These are phyloP conservation scores for Alternaria arborescens DNA, from an alignment of 2,329 filamentous ascomycete species.

Conservation along the genomic window DNA sequence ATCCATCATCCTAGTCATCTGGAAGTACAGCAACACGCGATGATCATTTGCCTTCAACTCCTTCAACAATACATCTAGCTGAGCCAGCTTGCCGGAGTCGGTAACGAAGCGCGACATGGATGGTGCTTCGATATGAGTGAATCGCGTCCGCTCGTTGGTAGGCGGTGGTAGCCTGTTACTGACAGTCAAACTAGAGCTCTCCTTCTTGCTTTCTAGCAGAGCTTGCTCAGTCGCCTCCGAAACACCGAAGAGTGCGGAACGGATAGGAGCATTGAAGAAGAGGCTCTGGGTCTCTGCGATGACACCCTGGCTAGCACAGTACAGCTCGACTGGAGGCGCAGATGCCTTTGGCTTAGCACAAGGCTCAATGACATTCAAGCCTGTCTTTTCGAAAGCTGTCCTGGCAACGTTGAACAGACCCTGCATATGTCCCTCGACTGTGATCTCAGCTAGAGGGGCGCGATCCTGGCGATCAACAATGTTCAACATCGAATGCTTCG, in stretches of 20 bases:
- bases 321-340: slow-evolving; percentile 85
- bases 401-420: slow-evolving; percentile 82
- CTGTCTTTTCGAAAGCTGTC: slow-evolving; percentile 70
- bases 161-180: slow-evolving; percentile 76
- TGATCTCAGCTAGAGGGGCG: slow-evolving; percentile 72
- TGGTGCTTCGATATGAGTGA: slow-evolving; percentile 89
- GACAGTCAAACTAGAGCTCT: slow-evolving; percentile 70
- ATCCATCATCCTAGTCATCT: slow-evolving; percentile 99
- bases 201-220: slow-evolving; percentile 76
- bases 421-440: slow-evolving; percentile 74
- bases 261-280: slow-evolving; percentile 80
- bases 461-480: slow-evolving; percentile 76
- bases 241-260: slow-evolving; percentile 76
- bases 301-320: slow-evolving; percentile 73
- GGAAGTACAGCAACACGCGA: slow-evolving; percentile 97
- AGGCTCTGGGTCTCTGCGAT: slow-evolving; percentile 72
- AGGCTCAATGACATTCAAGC: slow-evolving; percentile 80
- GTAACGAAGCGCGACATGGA: slow-evolving; percentile 98
- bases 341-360: slow-evolving; percentile 80
- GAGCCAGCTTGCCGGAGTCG: slow-evolving; percentile 94
- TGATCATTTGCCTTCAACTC: slow-evolving; percentile 92
- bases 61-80: slow-evolving; percentile 85
- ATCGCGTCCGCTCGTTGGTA: slow-evolving; percentile 81
- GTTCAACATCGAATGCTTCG: slow-evolving; percentile 81
- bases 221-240: slow-evolving; percentile 72